Conservation (phyloP, 2,329 filamentous ascomycete genomes). For the Fusarium tjaetaba region DNA sequence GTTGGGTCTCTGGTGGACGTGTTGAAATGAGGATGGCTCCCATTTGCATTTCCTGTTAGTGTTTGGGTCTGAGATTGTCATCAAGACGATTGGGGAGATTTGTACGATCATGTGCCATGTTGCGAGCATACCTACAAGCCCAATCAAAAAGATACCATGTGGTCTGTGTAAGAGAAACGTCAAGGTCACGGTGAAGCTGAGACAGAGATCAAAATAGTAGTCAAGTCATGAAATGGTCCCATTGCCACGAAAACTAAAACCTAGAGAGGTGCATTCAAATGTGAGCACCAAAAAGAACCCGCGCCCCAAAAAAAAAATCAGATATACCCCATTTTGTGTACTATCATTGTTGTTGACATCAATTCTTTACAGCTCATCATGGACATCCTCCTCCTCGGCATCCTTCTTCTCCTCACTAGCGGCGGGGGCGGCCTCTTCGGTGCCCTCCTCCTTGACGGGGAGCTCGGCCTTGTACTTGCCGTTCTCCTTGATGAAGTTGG, state of each 20-base stretch:
- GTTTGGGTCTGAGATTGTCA: slow-evolving; percentile 3
- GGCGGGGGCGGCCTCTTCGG: slow-evolving; percentile 65
- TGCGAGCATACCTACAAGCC: slow-evolving; percentile 24
- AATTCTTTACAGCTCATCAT: slow-evolving; percentile 79
- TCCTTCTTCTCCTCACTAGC: slow-evolving; percentile 61
- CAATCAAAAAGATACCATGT: slow-evolving; percentile 1
- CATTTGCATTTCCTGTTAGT: slow-evolving; percentile 8
- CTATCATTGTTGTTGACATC: slow-evolving; percentile 43
- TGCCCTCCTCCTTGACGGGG: slow-evolving; percentile 62
- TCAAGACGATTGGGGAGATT: slow-evolving; percentile 1
- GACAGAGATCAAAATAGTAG: slow-evolving; percentile 12
- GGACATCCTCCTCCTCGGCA: slow-evolving; percentile 58
- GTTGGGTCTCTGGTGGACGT: background rate
- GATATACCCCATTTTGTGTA: slow-evolving; percentile 45
- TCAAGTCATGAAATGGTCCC: slow-evolving; percentile 39
- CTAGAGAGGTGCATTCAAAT: slow-evolving; percentile 35
- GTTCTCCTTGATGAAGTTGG: slow-evolving; percentile 93
- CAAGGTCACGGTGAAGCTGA: background rate
- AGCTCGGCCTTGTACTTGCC: slow-evolving; percentile 87
- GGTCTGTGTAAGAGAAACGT: background rate
- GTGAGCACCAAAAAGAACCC: slow-evolving; percentile 44
- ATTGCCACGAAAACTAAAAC: slow-evolving; percentile 45
- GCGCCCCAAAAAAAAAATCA: slow-evolving; percentile 47
- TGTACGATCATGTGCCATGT: slow-evolving; percentile 25
- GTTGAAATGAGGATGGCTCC: slow-evolving; percentile 23